phyloP scores from a whole-genome alignment of 1,284 basidiomycete genomes.

The Cryptococcus wingfieldii region DNA sequence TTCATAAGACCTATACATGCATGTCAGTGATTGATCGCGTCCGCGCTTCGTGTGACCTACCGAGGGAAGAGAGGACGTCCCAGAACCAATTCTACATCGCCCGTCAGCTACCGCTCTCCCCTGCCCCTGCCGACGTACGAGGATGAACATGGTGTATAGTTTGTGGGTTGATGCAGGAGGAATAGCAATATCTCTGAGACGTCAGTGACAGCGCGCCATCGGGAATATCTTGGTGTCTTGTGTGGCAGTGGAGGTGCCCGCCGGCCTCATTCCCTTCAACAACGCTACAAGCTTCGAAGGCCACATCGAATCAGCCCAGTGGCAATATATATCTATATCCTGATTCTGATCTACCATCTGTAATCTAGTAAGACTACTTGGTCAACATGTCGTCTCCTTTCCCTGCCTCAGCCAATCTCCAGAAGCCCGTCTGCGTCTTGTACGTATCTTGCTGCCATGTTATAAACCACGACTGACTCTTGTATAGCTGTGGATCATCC shows the following conservation, averaged over 20 bases:
- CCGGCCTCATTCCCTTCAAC: not conserved
- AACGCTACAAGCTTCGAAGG: too few relatives aligned
- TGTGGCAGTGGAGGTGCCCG: conserved; percentile 1
- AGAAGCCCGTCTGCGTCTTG: conserved; percentile 48
- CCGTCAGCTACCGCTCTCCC: not conserved
- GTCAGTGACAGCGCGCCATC: not conserved
- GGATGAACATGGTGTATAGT: conserved; percentile 17
- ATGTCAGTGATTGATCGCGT: conserved; percentile 7
- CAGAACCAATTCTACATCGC: conserved; percentile 75
- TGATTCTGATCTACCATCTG: not conserved
- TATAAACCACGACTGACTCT: not conserved
- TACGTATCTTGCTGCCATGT: conserved; percentile 17
- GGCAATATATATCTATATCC: not conserved
- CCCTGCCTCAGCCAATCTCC: conserved; percentile 3
- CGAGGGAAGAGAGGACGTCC: conserved; percentile 85
- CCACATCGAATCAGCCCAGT: too few relatives aligned
- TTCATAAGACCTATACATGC: conserved; percentile 72
- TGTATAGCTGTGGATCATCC: conserved; percentile 57
- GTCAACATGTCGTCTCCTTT: not conserved
- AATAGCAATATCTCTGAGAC: not conserved
- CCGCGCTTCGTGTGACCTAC: conserved; percentile 52
- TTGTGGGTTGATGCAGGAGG: not conserved
- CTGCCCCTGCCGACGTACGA: conserved; percentile 7
- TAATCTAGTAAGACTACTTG: not conserved
- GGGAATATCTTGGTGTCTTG: not conserved